These are phyloP conservation scores for Entonaema liquescens DNA, from an alignment of 495 filamentous ascomycete species.

Conservation along the genomic window DNA sequence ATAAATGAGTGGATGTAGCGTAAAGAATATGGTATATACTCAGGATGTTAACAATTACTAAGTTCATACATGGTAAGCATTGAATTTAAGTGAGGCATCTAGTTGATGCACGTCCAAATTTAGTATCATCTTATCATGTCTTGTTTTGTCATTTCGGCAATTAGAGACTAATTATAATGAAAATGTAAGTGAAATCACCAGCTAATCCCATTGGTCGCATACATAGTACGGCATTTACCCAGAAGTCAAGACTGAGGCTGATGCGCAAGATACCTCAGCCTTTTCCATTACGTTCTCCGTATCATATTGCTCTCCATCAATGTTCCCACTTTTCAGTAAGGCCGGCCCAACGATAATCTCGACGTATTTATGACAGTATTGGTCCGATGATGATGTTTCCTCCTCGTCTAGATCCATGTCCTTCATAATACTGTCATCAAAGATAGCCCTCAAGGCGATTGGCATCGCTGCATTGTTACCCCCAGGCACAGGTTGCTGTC, in stretches of 20 bases:
- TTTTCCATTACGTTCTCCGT: slow-evolving; percentile 1
- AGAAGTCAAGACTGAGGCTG: not conserved
- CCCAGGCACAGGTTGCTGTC: not conserved
- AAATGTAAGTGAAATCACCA: no score
- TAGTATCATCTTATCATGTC: no score
- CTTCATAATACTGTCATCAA: not conserved
- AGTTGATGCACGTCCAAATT: no score
- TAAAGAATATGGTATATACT: no score
- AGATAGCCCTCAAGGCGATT: not conserved
- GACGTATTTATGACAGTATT: slow-evolving; percentile 2
- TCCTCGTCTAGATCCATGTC: slow-evolving; percentile 1
- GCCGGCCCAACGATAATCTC: slow-evolving; percentile 2
- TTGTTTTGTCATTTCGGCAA: no score
- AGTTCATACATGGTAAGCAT: no score
- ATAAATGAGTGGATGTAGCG: no score
- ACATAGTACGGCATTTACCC: not conserved
- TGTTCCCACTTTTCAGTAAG: not conserved
- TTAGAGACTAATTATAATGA: no score
- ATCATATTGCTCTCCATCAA: slow-evolving; percentile 1
- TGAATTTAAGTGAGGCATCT: no score
- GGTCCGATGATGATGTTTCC: not conserved
- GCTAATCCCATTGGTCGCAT: not conserved
- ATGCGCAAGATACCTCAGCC: not conserved
- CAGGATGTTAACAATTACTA: no score
- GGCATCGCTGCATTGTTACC: not conserved